Evolutionary conservation across 805 yeast species (phyloP), one percentile per base, ranked within the genome.

Genomic region (Myxozyma mucilagina): DNA sequence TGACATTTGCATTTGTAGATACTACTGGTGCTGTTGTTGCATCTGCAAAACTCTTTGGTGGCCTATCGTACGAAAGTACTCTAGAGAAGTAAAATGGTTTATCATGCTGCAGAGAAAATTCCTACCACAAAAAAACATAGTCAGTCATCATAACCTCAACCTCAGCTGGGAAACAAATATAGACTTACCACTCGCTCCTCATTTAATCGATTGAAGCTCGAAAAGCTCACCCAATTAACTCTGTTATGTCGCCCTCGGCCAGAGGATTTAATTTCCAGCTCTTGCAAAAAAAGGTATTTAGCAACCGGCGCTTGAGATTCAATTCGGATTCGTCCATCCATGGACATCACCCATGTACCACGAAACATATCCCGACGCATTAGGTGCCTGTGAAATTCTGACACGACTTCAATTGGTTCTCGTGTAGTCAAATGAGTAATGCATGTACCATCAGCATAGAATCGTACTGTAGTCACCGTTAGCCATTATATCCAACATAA

Each of bases 361-460:
- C 51, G 51, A 49, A 50, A 63, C 59, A 57, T 63, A 32, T 56
- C 62, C n/a, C 65, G 55, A 61, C 69, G 43, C 65, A 63, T 45
- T 53, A 53, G 20, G 59, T 52, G 49, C 35, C 70, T 69, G 8
- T 71, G 70, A 54, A 88, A 79, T 55, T 75, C 76, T 2, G 87
- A 87, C 1, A 92, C 86, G 1, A 91, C 85, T 47, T 75, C 72
- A 1, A 73, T 71, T 0, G 98, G 98, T 68, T 89, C 93, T 57
- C 84, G 79, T 2, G 87, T 81, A 0, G 96, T 83, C 32, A 90
- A 79, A 34, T 89, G 79, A 70, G 87, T 83, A 47, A 89, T 75
- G 61, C 90, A 87, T 0, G 81, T 76, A 0, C 98, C 97, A 69
- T 88, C 87, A 0, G 86, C 86, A 71, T 80, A 88, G 70, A 93